Percentiles rank a stretch among this genome's conserved stretches.
phyloP scores from a whole-genome alignment of 805 yeast genomes.

The Wickerhamiella dianesei region DNA sequence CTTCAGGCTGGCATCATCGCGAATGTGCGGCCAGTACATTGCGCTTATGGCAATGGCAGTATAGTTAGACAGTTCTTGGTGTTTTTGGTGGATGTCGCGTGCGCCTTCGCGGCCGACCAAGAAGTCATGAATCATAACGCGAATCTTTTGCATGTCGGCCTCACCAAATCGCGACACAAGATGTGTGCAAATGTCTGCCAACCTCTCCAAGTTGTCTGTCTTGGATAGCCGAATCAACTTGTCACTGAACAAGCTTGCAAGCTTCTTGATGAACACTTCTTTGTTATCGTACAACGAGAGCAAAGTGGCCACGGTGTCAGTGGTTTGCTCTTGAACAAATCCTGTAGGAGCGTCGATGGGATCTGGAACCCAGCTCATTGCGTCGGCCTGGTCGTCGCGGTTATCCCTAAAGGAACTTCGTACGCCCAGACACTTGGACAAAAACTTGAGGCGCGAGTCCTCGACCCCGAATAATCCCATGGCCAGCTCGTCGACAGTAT shows the following conservation, averaged over 20 bases:
- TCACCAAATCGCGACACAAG: slow-evolving; percentile 55
- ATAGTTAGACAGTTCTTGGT: slow-evolving; percentile 19
- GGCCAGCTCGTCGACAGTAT: slow-evolving; percentile 57
- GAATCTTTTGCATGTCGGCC: slow-evolving; percentile 50
- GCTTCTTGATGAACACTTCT: slow-evolving; percentile 50
- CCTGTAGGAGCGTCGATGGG: slow-evolving; percentile 87
- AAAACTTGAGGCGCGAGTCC: slow-evolving; percentile 33
- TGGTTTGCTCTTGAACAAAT: slow-evolving; percentile 42
- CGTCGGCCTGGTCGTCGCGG: background rate
- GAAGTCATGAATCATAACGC: slow-evolving; percentile 53
- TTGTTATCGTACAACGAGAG: slow-evolving; percentile 61
- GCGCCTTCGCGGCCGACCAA: slow-evolving; percentile 31
- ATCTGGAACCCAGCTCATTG: slow-evolving; percentile 67
- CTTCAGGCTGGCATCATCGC: slow-evolving; percentile 7
- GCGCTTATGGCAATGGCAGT: slow-evolving; percentile 58
- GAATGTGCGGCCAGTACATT: slow-evolving; percentile 64
- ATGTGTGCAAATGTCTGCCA: slow-evolving; percentile 28
- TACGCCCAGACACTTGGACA: slow-evolving; percentile 39
- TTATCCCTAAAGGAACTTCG: slow-evolving; percentile 29
- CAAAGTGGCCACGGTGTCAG: slow-evolving; percentile 58
- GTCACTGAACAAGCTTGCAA: slow-evolving; percentile 46
- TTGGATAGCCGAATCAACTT: slow-evolving; percentile 30
- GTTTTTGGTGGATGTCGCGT: slow-evolving; percentile 13
- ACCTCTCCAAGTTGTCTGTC: slow-evolving; percentile 2
- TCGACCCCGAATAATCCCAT: slow-evolving; percentile 47